phyloP scores from a whole-genome alignment of 129 eudicot genomes.

The Glebionis coronaria region DNA sequence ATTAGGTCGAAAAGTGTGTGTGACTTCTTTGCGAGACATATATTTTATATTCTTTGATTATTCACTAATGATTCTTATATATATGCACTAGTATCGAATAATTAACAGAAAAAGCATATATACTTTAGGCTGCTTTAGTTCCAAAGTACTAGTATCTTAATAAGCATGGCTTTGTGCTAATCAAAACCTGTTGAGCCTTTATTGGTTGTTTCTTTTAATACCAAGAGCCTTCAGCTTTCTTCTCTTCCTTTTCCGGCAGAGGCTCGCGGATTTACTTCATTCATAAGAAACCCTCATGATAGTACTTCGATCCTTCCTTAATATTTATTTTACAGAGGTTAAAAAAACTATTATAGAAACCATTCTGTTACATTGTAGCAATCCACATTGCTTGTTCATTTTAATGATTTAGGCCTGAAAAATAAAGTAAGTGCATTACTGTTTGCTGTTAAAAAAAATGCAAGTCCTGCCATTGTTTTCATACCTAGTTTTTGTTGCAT shows the following conservation, averaged over 20 bases:
- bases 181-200: not conserved
- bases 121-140: conserved; percentile 46
- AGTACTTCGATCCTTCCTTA: not conserved
- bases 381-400: too few relatives aligned
- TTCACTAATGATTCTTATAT: conserved; percentile 4
- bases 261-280: too few relatives aligned
- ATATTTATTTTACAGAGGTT: too few relatives aligned
- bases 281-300: too few relatives aligned
- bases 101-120: conserved; percentile 35
- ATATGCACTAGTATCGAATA: not conserved
- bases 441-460: too few relatives aligned
- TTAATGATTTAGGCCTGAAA: too few relatives aligned
- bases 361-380: too few relatives aligned
- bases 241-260: not conserved
- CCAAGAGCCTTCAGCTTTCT: not conserved
- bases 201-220: conserved; percentile 18
- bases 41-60: not conserved
- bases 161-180: conserved; percentile 20
- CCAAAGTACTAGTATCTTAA: conserved; percentile 24
- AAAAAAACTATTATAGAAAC: too few relatives aligned
- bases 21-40: conserved; percentile 6
- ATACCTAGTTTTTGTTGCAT: too few relatives aligned
- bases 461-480: too few relatives aligned
- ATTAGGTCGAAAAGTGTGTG: conserved; percentile 14
- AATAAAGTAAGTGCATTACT: too few relatives aligned